Evolutionary conservation across 192 early-diverging fungal species (phyloP), one percentile per base, ranked within the genome.

Genomic region (Coemansia sp.): DNA sequence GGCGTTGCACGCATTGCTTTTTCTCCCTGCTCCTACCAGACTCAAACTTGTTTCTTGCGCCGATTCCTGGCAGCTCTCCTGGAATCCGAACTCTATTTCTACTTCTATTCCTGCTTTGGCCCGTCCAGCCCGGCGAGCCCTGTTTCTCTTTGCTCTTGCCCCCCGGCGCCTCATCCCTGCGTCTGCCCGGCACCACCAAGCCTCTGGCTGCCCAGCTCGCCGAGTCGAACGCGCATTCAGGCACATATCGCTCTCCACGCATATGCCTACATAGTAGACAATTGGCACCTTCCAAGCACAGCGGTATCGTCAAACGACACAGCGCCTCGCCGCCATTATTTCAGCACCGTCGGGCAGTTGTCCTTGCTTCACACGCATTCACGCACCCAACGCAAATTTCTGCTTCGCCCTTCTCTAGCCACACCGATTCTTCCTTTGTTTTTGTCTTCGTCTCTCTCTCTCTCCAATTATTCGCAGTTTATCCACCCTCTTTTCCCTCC

Each of bases 281-380:
- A 55, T 55, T 29, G 23, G 50, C 14, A n/a, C 17, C 36, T 19
- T 5, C 17, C 36, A 39, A 15, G 36, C 22, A 25, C n/a, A 35
- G 35, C 28, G 25, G 42, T 55, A 32, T 32, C 41, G 30, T 30
- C 41, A 42, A 44, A 19, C 39, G 41, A 55, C 41, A 28, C 53
- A 28, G 22, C 53, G 53, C 41, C 51, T 53, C 53, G 30, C 38
- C 12, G 53, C 53, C 53, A 54, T 32, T 54, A 40, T 54, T 32
- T 25, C 27, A 20, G 22, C 29, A 30, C 6, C 41, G 53, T n/a
- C 30, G 12, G n/a, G 27, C 15, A 8, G 46, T 43, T 42, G 34
- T 52, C 28, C 14, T n/a, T 30, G 19, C 26, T 34, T 41, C 53
- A 28, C 41, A 52, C 32, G 29, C 41, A 54, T 31, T 43, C 23